A percentile compares a stretch with the other conserved stretches of the same genome.
Conservation (phyloP, 2,329 filamentous ascomycete species). For the Proliferodiscus dingleyae region DNA sequence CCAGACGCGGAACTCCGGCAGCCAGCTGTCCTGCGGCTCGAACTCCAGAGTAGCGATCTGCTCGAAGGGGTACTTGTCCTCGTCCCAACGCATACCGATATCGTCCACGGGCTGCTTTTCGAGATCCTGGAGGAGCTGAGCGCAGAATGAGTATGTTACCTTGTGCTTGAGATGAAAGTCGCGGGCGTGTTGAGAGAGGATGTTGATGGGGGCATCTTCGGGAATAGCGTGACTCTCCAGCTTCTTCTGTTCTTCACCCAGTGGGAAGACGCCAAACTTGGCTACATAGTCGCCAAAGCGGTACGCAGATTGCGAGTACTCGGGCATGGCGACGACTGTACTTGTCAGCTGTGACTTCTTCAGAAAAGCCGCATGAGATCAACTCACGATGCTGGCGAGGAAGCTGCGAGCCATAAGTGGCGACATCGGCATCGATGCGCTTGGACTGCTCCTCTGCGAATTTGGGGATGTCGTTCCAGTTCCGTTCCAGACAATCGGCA, state of each 20-base stretch:
- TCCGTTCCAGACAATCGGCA: constrained; percentile 13
- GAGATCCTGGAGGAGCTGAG: constrained; percentile 15
- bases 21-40: constrained; percentile 17
- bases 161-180: constrained; percentile 15
- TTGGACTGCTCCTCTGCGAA: constrained; percentile 14
- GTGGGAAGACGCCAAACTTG: constrained; percentile 17
- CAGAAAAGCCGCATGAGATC: not conserved
- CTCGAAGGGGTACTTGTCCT: constrained; percentile 14
- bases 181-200: constrained; percentile 12
- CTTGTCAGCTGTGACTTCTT: not conserved
- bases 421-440: constrained; percentile 14
- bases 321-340: constrained; percentile 16
- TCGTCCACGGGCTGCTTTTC: constrained; percentile 15
- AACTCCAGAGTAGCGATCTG: constrained; percentile 16
- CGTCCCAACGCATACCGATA: constrained; percentile 12
- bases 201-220: constrained; percentile 16
- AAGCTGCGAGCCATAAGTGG: constrained; percentile 7
- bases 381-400: constrained; percentile 12
- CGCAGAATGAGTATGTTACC: constrained; percentile 17
- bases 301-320: constrained; percentile 19
- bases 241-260: constrained; percentile 12
- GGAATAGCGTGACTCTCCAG: constrained; percentile 8
- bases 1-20: constrained; percentile 16
- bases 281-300: constrained; percentile 16
- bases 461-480: constrained; percentile 17